A percentile compares a stretch with the other conserved stretches of the same genome.
Evolutionary conservation across 2,329 filamentous ascomycete species (phyloP).

Genomic region (Colletotrichum agaves): DNA sequence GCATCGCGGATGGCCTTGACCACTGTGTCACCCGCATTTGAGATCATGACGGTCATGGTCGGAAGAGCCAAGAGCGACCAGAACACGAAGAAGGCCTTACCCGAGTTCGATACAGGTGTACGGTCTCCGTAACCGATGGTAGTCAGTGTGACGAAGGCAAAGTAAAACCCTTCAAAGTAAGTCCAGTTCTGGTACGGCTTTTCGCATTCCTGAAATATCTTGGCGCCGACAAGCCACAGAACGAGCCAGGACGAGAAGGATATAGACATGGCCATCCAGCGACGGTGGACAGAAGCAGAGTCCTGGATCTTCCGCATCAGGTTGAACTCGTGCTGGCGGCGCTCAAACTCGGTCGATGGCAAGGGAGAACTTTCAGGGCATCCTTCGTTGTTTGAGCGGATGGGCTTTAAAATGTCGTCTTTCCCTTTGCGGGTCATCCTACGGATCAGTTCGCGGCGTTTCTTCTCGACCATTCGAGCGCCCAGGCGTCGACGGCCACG

Average conservation of each 20-base stretch:
- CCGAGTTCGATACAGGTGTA: slow-evolving; percentile 79
- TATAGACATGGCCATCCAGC: slow-evolving; percentile 78
- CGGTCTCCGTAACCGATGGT: slow-evolving; percentile 91
- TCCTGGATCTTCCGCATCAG: slow-evolving; percentile 85
- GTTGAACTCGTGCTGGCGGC: slow-evolving; percentile 77
- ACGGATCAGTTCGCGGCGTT: slow-evolving; percentile 60
- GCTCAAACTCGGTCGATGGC: slow-evolving; percentile 60
- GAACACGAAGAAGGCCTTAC: slow-evolving; percentile 90
- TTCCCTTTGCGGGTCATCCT: slow-evolving; percentile 57
- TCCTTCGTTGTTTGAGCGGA: slow-evolving; percentile 41
- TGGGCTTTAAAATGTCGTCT: slow-evolving; percentile 61
- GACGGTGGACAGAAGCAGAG: slow-evolving; percentile 70
- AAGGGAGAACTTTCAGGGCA: background rate
- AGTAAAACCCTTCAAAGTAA: slow-evolving; percentile 88
- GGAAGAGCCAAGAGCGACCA: slow-evolving; percentile 90
- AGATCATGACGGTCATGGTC: slow-evolving; percentile 87
- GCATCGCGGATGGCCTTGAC: slow-evolving; percentile 69
- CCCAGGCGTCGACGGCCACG: slow-evolving; percentile 65
- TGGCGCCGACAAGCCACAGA: slow-evolving; percentile 84
- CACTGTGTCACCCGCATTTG: slow-evolving; percentile 85
- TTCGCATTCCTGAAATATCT: slow-evolving; percentile 73
- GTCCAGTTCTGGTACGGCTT: slow-evolving; percentile 67
- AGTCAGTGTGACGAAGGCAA: slow-evolving; percentile 79
- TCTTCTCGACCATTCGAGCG: slow-evolving; percentile 69
- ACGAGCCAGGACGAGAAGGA: slow-evolving; percentile 76